Base-by-base conservation (phyloP, 768 basidiomycete genomes). In the Cystofilobasidium macerans region DNA sequence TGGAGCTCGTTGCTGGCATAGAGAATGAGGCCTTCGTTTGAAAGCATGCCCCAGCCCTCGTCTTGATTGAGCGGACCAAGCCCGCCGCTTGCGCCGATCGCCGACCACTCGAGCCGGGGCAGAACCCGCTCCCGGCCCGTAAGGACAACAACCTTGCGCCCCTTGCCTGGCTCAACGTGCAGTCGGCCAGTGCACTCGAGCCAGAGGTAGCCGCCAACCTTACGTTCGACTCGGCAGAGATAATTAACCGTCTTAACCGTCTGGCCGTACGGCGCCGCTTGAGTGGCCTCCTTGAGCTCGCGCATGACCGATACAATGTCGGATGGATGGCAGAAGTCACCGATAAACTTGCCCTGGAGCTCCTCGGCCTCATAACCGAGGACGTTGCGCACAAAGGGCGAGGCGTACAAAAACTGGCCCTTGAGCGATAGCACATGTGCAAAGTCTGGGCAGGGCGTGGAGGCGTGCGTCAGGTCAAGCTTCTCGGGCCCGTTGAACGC, bases 151-250 rank as follows among this genome's bases (percentile, higher is more conserved):
- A 90, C 90, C 76, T 97, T 95, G 42, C 90, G 80, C 0, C 91
- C 90, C 73, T 97, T 97, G 1, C 91, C 90, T 0, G 90, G 86
- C 78, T 99, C 94, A 63, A 88, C 82, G 71, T 93, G 87, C 45
- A 97, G 80, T 33, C 89, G 80, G 1, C 94, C 94, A 22, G 86
- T 80, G 57, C 85, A 86, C 74, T 95, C 90, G 22, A 98, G 79
- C 94, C 94, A 99, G 26, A 91, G 81, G 76, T 86, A 91, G 1
- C 79, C 79, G 56, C 69, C 82, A 54, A 75, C 70, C 74, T 87
- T 89, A 11, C 86, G 82, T 33, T 81, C 80, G 8, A 88, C 87
- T 2, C 94, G 81, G 78, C 89, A 95, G 40, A 97, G 82, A 14
- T 97, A 79, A 73, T 90, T 86, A 47, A 95, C 88, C 0, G 81